Percentiles rank a stretch among this genome's conserved stretches.
Evolutionary conservation across 441 rosid species (phyloP).

Genomic region (Arabidopsis hybrid): DNA sequence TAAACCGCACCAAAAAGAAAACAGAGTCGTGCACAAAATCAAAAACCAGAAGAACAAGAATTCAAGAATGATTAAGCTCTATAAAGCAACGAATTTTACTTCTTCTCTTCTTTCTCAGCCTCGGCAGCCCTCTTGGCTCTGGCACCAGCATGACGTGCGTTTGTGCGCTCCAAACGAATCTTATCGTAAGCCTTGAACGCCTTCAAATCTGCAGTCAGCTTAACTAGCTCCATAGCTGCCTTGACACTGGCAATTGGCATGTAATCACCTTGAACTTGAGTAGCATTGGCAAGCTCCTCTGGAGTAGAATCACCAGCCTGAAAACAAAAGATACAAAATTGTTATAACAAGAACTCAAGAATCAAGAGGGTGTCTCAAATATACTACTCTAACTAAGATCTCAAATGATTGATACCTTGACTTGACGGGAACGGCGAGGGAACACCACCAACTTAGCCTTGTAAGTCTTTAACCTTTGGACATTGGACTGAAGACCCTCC

Average conservation of each 20-base stretch:
- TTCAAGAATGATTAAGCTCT: constrained; percentile 14
- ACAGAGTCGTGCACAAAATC: constrained; percentile 28
- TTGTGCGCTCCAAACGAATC: constrained; percentile 69
- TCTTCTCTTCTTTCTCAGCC: constrained; percentile 92
- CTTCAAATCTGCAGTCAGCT: constrained; percentile 75
- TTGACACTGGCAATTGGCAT: constrained; percentile 73
- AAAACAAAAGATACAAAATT: not conserved
- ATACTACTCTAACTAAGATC: not conserved
- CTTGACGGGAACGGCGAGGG: constrained; percentile 81
- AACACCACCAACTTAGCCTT: constrained; percentile 93
- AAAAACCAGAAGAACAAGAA: not conserved
- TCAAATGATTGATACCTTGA: constrained; percentile 56
- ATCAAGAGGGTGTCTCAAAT: not conserved
- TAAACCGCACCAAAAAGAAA: not conserved
- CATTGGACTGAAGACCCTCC: constrained; percentile 84
- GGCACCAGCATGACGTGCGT: constrained; percentile 67
- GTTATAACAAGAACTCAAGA: not conserved
- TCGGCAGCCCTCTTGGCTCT: constrained; percentile 89
- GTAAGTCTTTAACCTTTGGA: constrained; percentile 92
- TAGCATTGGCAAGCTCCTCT: constrained; percentile 82
- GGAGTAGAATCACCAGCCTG: constrained; percentile 93
- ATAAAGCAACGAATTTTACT: constrained; percentile 48
- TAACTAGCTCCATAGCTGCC: constrained; percentile 74
- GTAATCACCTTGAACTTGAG: constrained; percentile 81
- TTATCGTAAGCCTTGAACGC: constrained; percentile 75